A percentile compares a stretch with the other conserved stretches of the same genome.
Conservation (phyloP, 164 flowering plant species). For the Saururus chinensis region DNA sequence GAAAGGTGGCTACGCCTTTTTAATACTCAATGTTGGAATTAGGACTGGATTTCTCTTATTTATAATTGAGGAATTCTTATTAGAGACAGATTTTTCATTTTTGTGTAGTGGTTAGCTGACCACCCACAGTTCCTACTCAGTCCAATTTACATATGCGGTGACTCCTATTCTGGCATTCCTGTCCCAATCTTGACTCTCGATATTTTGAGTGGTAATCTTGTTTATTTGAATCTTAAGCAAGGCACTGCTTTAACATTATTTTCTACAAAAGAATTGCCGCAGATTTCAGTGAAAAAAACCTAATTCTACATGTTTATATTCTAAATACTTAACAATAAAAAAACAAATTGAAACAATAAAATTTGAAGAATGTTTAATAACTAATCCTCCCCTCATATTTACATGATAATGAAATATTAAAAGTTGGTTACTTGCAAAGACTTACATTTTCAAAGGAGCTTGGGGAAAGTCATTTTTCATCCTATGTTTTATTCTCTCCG, state of each 20-base stretch:
- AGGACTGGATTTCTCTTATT: not conserved
- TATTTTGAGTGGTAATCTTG: conserved; percentile 51
- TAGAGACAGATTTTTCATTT: not conserved
- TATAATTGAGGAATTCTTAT: not conserved
- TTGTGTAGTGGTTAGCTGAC: conserved; percentile 61
- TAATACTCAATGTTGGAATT: not conserved
- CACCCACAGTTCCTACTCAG: conserved; percentile 59
- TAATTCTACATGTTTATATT: no score
- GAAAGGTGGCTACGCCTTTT: not conserved
- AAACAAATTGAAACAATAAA: no score
- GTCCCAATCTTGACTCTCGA: conserved; percentile 82
- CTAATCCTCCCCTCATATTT: no score
- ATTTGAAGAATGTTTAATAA: no score
- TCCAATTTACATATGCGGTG: conserved; percentile 75
- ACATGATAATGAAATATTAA: no score
- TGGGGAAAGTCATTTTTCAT: no score
- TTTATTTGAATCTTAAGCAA: not conserved
- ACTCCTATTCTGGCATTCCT: conserved; percentile 90
- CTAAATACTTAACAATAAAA: no score
- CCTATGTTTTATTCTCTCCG: no score
- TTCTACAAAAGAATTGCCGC: not conserved
- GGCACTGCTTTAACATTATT: not conserved
- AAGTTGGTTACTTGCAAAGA: no score
- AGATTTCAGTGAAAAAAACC: no score
- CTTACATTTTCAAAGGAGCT: no score